Base-by-base conservation (phyloP, 805 yeast species). In the Monosporozyma siamensis region DNA sequence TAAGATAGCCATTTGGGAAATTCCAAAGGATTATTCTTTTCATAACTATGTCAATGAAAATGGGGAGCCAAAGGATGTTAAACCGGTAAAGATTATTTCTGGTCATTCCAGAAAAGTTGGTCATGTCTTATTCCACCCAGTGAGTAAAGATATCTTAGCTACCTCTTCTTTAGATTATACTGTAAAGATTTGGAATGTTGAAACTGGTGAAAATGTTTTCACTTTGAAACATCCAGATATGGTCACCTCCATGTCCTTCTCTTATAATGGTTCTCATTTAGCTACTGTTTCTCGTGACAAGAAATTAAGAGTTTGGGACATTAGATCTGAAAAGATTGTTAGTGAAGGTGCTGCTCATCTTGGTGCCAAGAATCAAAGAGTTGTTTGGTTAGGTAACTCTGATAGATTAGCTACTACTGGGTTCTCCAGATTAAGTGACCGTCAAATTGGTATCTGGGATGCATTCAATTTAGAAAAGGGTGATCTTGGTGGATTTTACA, bases 101-200 rank as follows among this genome's bases (percentile, higher is more conserved):
- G 97, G 97, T n/a, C 99, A 92, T 61, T 70, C 82, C 38, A 75
- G 95, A 56, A 92, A 92, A 63, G 96, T 92, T 24, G 97, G 98
- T 10, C 96, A 87, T 55, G 80, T 94, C 25, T 70, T 73, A 47
- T 92, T 76, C 69, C 95, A 87, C 60, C 98, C 99, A 7, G 76
- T 82, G 32, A 97, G 95, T 25, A 72, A 77, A 53, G 75, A 87
- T 61, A 81, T 92, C 17, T 71, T 94, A 42, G 97, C 96, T 3
- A 83, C 96, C 2, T 77, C 94, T 6, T 86, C 96, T 0, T 74
- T 85, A 56, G 99, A 92, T 65, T 84, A 87, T 64, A 74, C 95
- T 1, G 86, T 92, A 47, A 92, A 86, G 63, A 65, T 92, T 35
- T 92, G 98, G 97, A 80, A 92, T 62, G 64, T 88, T 40, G 85